Evolutionary conservation across 2,329 filamentous ascomycete genomes (phyloP).

Genomic region (Exophiala alcalophila): DNA sequence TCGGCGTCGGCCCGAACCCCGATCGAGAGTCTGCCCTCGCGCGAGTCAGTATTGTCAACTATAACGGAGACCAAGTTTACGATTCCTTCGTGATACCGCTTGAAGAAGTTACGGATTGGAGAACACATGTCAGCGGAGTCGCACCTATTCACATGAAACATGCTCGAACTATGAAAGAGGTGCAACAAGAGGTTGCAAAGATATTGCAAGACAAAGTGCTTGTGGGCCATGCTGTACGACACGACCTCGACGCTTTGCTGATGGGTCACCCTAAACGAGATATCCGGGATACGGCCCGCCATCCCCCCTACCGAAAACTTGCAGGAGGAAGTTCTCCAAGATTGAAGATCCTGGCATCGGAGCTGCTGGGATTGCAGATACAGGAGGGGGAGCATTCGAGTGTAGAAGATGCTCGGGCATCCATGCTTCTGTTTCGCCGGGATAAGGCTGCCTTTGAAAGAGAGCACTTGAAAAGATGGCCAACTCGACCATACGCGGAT

Average conservation of each 20-base stretch:
- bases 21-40: constrained; percentile 73
- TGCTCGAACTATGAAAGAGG: constrained; percentile 70
- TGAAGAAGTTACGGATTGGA: constrained; percentile 81
- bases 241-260: constrained; percentile 71
- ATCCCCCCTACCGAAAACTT: constrained; percentile 68
- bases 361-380: constrained; percentile 58
- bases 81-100: constrained; percentile 84
- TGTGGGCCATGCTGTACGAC: constrained; percentile 78
- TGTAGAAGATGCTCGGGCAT: constrained; percentile 76
- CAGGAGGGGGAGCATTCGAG: constrained; percentile 60
- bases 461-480: constrained; percentile 63
- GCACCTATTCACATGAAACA: constrained; percentile 67
- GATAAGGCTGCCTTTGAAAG: constrained; percentile 83
- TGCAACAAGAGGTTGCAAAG: constrained; percentile 67
- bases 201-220: constrained; percentile 70
- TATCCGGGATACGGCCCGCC: constrained; percentile 79
- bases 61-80: constrained; percentile 87
- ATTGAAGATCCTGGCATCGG: constrained; percentile 54
- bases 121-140: constrained; percentile 82
- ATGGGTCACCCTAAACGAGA: constrained; percentile 75
- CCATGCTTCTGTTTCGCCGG: constrained; percentile 82
- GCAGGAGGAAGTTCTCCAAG: constrained; percentile 50
- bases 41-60: constrained; percentile 87
- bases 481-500: constrained; percentile 8
- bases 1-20: constrained; percentile 66